Evolutionary conservation across 345 rosid genomes (phyloP), one percentile per base, ranked within the genome.

Genomic region (Citropsis articulata): DNA sequence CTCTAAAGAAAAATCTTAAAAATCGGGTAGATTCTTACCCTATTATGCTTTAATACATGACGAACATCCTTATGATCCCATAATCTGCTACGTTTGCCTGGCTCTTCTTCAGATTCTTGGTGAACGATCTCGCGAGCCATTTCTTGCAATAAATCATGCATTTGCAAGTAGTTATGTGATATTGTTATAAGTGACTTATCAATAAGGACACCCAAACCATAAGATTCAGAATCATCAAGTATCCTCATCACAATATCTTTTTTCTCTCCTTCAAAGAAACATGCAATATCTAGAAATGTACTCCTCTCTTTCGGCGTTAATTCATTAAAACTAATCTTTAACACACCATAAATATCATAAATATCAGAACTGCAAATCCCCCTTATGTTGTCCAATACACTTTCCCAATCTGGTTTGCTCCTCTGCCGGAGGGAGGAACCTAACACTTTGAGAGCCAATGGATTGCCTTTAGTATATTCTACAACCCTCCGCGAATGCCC

Each of bases 231-330:
- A 27, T 71, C 50, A 6, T 71, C 83, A 0, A 85, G 76, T 27
- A 85, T 74, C 57, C 55, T 55, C 56, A n/a, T 78, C 25, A 85
- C 80, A 28, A 14, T 9, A 9, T 78, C 76, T 19, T 25, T 74
- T 0, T 71, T 66, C 27, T 72, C 70, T 7, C 86, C 81, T 28
- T 80, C 83, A 36, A 85, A 85, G 81, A 86, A 86, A 64, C 87
- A 85, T 25, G 87, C 88, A 74, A 89, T 84, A 63, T 89, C 90
- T n/a, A 85, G 83, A 77, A 89, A 89, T 30, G 85, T 36, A 22
- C 56, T 62, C 77, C 82, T 82, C 77, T 83, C 81, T 10, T 13
- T 14, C 0, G 1, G 21, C 1, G 48, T 67, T 1, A 84, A 27
- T 6, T 68, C 76, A 31, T 79, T 70, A 72, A 50, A 79, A 68